Percentiles rank a stretch among this genome's conserved stretches.
phyloP scores from a whole-genome alignment of 495 filamentous ascomycete species.

The Trichoderma asperelloides region DNA sequence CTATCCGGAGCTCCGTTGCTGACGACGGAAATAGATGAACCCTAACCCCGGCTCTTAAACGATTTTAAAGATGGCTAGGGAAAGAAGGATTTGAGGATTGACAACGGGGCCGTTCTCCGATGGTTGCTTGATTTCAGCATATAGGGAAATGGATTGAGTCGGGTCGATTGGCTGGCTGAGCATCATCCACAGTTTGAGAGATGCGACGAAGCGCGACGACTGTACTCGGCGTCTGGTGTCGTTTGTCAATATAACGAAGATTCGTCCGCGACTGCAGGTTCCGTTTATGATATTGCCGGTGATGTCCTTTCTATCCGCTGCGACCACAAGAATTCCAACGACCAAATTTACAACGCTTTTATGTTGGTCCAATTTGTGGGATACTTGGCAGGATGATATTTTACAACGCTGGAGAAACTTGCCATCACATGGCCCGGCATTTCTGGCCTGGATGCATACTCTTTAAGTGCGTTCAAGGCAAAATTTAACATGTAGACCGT shows the following conservation, averaged over 20 bases:
- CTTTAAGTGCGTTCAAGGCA: too few species aligned
- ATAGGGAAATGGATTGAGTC: constrained; percentile 7
- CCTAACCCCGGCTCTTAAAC: constrained; percentile 41
- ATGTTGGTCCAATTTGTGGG: not conserved
- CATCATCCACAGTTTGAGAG: constrained; percentile 5
- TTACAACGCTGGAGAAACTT: too few species aligned
- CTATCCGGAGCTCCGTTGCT: not conserved
- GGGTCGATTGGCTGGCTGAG: constrained; percentile 9
- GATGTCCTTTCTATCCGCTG: not conserved
- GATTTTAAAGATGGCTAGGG: constrained; percentile 1
- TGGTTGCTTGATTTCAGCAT: constrained; percentile 5
- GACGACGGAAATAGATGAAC: constrained; percentile 34
- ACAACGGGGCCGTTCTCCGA: constrained; percentile 9
- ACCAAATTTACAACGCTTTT: not conserved
- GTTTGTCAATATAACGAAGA: constrained; percentile 10
- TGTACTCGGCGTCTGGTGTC: constrained; percentile 9
- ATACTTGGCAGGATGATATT: too few species aligned
- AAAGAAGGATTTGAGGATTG: constrained; percentile 6
- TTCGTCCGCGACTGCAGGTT: not conserved
- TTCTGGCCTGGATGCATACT: too few species aligned
- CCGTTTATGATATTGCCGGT: not conserved
- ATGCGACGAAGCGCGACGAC: constrained; percentile 9
- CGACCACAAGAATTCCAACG: not conserved
- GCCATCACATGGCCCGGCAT: too few species aligned
- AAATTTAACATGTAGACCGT: too few species aligned